These are phyloP conservation scores for Scenedesmus sp. DNA, from an alignment of 163 green algal species.

Conservation along the genomic window DNA sequence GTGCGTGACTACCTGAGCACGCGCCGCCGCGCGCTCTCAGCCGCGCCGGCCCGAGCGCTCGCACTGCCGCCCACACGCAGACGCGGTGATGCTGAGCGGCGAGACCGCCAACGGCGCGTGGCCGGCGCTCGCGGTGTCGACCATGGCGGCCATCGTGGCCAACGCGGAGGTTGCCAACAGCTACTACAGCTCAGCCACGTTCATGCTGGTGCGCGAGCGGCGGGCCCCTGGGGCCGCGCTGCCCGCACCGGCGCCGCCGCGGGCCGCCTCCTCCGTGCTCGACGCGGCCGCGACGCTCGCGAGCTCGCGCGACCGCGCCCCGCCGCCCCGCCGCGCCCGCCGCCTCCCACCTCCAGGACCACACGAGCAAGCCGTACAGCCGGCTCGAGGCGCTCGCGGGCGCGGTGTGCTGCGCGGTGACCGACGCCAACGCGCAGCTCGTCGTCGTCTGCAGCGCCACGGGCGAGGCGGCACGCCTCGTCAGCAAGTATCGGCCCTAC, in stretches of 20 bases:
- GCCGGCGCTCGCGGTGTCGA: constrained; percentile 61
- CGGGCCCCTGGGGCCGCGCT: constrained; percentile 8
- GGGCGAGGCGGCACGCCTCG: constrained; percentile 50
- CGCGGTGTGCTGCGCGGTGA: constrained; percentile 50
- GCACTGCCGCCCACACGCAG: too few relatives aligned
- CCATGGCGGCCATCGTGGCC: constrained; percentile 70
- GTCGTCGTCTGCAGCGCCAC: constrained; percentile 59
- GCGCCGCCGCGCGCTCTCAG: too few relatives aligned
- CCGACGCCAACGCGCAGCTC: constrained; percentile 66
- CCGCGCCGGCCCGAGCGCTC: too few relatives aligned
- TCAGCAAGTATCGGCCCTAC: constrained; percentile 69
- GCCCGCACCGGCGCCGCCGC: not conserved
- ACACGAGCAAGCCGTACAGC: constrained; percentile 68
- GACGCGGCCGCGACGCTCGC: too few relatives aligned
- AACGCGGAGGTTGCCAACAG: constrained; percentile 71
- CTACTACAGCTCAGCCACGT: constrained; percentile 60
- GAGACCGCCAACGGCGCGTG: constrained; percentile 73
- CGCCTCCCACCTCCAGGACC: constrained; percentile 46
- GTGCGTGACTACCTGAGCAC: too few relatives aligned
- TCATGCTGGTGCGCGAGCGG: constrained; percentile 56
- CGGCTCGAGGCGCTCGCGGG: constrained; percentile 61
- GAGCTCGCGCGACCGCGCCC: too few relatives aligned
- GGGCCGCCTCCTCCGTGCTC: not conserved
- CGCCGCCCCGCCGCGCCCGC: too few relatives aligned
- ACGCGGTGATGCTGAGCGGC: constrained; percentile 71